Evolutionary conservation across 208 protist genomes (phyloP).

Genomic region (Crithidia acanthocephali): DNA sequence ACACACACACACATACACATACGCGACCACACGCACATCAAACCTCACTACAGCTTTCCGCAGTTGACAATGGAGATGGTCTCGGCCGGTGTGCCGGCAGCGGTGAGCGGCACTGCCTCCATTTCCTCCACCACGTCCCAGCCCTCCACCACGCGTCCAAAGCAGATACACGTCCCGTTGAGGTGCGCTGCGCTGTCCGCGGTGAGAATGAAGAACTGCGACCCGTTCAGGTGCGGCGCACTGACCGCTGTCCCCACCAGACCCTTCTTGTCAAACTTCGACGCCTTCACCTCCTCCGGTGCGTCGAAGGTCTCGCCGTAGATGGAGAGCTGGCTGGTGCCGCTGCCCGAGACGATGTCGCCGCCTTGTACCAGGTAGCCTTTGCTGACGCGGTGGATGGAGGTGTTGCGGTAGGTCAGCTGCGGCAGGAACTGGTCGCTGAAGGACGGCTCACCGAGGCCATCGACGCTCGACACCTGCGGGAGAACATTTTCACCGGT

Average conservation of each 20-base stretch:
- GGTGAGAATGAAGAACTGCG: slow-evolving; percentile 93
- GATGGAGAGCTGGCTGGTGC: slow-evolving; percentile 96
- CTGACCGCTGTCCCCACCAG: slow-evolving; percentile 98
- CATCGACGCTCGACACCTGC: slow-evolving; percentile 53
- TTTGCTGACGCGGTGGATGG: slow-evolving; percentile 93
- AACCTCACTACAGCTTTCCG: slow-evolving; percentile 37
- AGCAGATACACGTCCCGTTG: slow-evolving; percentile 95
- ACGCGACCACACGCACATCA: too few relatives aligned
- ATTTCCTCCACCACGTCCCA: slow-evolving; percentile 87
- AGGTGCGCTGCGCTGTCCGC: slow-evolving; percentile 76
- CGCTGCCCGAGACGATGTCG: slow-evolving; percentile 83
- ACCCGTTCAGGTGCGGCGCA: slow-evolving; percentile 96
- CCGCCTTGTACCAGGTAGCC: slow-evolving; percentile 94
- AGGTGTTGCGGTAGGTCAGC: slow-evolving; percentile 89
- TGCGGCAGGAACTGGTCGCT: slow-evolving; percentile 81
- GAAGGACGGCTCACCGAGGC: slow-evolving; percentile 71
- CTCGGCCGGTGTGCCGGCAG: slow-evolving; percentile 48
- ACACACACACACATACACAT: slow-evolving; percentile 1
- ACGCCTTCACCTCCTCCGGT: slow-evolving; percentile 94
- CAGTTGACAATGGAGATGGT: slow-evolving; percentile 68
- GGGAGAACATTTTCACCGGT: slow-evolving; percentile 85
- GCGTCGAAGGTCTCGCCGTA: slow-evolving; percentile 96
- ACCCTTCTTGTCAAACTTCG: slow-evolving; percentile 84
- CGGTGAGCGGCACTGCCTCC: slow-evolving; percentile 50
- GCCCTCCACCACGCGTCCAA: slow-evolving; percentile 90